Evolutionary conservation across 352 stramenopile species (phyloP), one percentile per base, ranked within the genome.

Genomic region (Pythium sukuiense): DNA sequence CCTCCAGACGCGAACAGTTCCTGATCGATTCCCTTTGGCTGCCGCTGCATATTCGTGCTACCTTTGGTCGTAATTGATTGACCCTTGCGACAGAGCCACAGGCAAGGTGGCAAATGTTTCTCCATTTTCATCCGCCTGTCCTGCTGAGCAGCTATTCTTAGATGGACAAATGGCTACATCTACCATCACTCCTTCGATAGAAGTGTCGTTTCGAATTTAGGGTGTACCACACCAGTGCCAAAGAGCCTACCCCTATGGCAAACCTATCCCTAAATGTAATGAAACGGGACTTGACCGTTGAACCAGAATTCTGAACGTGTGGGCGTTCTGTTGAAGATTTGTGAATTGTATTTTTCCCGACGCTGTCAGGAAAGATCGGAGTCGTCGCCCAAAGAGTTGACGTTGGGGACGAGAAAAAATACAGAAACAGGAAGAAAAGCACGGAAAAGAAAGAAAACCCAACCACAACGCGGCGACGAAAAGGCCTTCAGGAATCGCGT

Each of bases 1-100:
- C 39, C 27, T 5, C 24, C 67, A 67, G 79, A 76, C n/a, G 74
- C 65, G 59, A 91, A 89, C 18, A 88, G 63, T n/a, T 88, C 80
- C 14, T 72, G 71, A 58, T 89, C 76, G 5, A 80, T 61, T 14
- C 70, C 76, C 60, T 70, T 69, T 14, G 30, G 48, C 41, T 76
- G 73, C 14, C 71, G 75, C 39, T 81, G 74, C 66, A 77, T 87
- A n/a, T 56, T 67, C 35, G 7, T 20, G 24, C 27, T 33, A 24
- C 20, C 20, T 24, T 24, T 24, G 20, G 20, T 24, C 20, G 20
- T 24, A 24, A 24, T 24, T 24, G 20, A 24, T 24, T 24, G 20
- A 24, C 20, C 20, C 11, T 20, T n/a, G 48, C 12, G 20, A 14
- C 20, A 14, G 45, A 52, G 24, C 6, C 45, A 52, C 8, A 0